Percentiles rank a stretch among this genome's conserved stretches.
phyloP scores from a whole-genome alignment of 1,284 basidiomycete genomes.

The Malassezia pachydermatis region DNA sequence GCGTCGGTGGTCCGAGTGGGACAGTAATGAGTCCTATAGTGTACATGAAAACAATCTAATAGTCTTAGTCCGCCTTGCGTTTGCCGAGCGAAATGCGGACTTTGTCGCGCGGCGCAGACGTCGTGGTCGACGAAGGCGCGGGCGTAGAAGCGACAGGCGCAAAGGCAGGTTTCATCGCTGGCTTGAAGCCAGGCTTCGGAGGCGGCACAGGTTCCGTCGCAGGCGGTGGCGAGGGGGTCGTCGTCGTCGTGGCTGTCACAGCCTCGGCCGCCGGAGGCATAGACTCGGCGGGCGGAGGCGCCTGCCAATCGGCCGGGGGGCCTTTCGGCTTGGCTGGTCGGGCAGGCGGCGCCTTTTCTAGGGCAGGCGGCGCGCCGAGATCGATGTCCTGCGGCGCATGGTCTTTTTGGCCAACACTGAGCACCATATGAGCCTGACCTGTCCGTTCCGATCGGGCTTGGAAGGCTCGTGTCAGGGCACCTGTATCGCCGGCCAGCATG shows the following conservation, averaged over 20 bases:
- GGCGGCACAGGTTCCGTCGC: conserved; percentile 4
- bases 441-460: conserved; percentile 33
- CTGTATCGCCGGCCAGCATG: conserved; percentile 45
- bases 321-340: background rate
- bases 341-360: background rate
- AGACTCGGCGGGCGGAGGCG: background rate
- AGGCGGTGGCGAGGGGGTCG: background rate
- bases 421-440: conserved; percentile 47
- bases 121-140: background rate
- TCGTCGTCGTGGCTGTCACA: background rate
- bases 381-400: conserved; percentile 41
- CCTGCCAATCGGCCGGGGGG: background rate
- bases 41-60: background rate
- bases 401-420: conserved; percentile 38
- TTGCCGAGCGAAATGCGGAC: conserved; percentile 16
- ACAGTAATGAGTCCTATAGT: conserved; percentile 4
- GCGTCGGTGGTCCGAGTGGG: conserved; percentile 6
- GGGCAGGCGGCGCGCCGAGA: conserved; percentile 9
- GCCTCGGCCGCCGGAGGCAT: background rate
- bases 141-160: background rate
- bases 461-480: conserved; percentile 41
- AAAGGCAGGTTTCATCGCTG: conserved; percentile 15
- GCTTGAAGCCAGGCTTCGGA: background rate
- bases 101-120: conserved; percentile 9
- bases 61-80: conserved; percentile 7